A percentile compares a stretch with the other conserved stretches of the same genome.
These are phyloP conservation scores for Porcisia deanei DNA, from an alignment of 208 protist genomes.

Conservation along the genomic window DNA sequence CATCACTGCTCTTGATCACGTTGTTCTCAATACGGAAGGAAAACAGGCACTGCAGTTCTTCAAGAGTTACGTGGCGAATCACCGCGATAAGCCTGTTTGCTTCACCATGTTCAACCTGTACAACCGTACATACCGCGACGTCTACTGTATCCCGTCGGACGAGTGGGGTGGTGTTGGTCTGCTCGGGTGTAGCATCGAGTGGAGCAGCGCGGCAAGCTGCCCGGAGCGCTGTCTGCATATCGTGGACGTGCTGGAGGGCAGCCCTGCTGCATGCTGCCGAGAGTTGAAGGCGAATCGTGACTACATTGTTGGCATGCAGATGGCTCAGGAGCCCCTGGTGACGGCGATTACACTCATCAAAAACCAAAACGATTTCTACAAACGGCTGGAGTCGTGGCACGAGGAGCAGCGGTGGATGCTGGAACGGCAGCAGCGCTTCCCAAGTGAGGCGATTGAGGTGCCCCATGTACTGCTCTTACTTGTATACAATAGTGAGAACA, in stretches of 20 bases:
- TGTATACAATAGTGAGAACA: slow-evolving; percentile 72
- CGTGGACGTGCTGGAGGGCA: slow-evolving; percentile 57
- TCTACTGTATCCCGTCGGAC: slow-evolving; percentile 33
- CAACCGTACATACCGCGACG: slow-evolving; percentile 56
- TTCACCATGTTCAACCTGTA: slow-evolving; percentile 78
- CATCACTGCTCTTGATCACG: slow-evolving; percentile 71
- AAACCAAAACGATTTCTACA: slow-evolving; percentile 65
- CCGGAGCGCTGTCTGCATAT: slow-evolving; percentile 62
- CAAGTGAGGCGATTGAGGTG: slow-evolving; percentile 15
- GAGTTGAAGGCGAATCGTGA: slow-evolving; percentile 59
- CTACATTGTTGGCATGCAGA: slow-evolving; percentile 90
- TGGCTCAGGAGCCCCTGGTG: slow-evolving; percentile 35
- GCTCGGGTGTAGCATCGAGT: slow-evolving; percentile 89
- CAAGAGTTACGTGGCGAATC: slow-evolving; percentile 45
- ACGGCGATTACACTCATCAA: slow-evolving; percentile 59
- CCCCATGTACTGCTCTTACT: slow-evolving; percentile 68
- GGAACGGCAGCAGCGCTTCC: slow-evolving; percentile 29
- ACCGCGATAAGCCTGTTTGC: slow-evolving; percentile 38
- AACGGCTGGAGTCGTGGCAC: slow-evolving; percentile 65
- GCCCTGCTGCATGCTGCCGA: slow-evolving; percentile 45
- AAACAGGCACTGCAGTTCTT: slow-evolving; percentile 50
- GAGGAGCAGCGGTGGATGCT: slow-evolving; percentile 42
- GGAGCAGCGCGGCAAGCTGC: slow-evolving; percentile 39
- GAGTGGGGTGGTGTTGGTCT: slow-evolving; percentile 62
- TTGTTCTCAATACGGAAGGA: slow-evolving; percentile 22